Conservation (phyloP, 2,329 filamentous ascomycete species). For the Gnomoniopsis smithogilvyi region DNA sequence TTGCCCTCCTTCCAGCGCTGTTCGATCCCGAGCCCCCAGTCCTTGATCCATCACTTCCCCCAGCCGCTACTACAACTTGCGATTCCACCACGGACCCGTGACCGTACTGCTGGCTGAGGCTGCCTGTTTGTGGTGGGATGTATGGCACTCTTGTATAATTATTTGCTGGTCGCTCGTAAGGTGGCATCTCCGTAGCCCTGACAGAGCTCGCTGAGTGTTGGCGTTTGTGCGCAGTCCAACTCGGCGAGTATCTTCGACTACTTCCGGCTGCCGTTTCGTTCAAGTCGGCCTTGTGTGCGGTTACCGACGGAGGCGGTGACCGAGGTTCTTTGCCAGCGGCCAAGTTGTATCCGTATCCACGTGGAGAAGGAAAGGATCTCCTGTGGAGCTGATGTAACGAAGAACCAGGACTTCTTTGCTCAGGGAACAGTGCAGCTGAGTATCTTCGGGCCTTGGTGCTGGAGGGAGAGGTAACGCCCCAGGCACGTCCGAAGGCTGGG, state of each 20-base stretch:
- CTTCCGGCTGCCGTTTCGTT: neutral
- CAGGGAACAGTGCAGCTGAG: neutral
- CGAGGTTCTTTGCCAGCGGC: constrained; percentile 2
- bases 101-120: constrained; percentile 10
- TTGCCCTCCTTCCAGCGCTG: constrained; percentile 6
- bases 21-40: neutral
- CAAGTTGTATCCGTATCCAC: neutral
- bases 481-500: constrained; percentile 35
- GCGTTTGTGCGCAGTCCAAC: constrained; percentile 4
- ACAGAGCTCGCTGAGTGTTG: constrained; percentile 5
- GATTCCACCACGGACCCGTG: constrained; percentile 10
- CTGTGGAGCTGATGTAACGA: neutral
- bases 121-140: constrained; percentile 6
- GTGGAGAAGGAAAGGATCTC: neutral
- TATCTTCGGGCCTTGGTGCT: neutral
- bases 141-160: constrained; percentile 9
- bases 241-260: neutral
- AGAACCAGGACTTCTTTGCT: constrained; percentile 1
- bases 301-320: neutral
- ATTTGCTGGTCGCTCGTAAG: constrained; percentile 7
- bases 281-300: neutral
- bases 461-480: constrained; percentile 36
- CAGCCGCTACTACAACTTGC: neutral
- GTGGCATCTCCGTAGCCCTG: neutral
- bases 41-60: neutral